These are phyloP conservation scores for Calocybe gambosa DNA, from an alignment of 1,284 basidiomycete genomes.

Conservation along the genomic window DNA sequence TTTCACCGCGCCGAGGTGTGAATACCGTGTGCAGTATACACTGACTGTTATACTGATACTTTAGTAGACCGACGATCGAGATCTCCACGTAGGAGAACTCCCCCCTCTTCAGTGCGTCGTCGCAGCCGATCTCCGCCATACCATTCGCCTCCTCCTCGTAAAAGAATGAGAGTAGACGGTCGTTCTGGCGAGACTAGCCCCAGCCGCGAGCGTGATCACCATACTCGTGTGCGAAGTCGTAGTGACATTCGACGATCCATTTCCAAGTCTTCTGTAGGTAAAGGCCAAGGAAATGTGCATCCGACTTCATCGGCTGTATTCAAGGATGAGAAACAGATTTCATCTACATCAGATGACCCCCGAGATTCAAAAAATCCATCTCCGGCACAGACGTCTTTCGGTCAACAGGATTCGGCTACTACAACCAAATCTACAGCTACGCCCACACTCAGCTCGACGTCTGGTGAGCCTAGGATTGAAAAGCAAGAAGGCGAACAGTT, in stretches of 20 bases:
- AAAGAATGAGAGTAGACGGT: slow-evolving; percentile 29
- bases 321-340: background rate
- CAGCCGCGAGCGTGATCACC: slow-evolving; percentile 16
- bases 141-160: slow-evolving; percentile 19
- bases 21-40: background rate
- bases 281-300: background rate
- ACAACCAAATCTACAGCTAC: background rate
- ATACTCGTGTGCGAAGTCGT: slow-evolving; percentile 12
- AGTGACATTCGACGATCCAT: slow-evolving; percentile 6
- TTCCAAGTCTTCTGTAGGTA: slow-evolving; percentile 11
- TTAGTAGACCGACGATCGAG: slow-evolving; percentile 9
- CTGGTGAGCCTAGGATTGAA: slow-evolving; percentile 3
- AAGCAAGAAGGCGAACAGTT: slow-evolving; percentile 1
- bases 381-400: background rate
- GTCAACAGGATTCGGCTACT: background rate
- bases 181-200: slow-evolving; percentile 27
- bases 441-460: background rate
- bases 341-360: background rate
- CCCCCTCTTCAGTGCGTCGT: slow-evolving; percentile 13
- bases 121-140: slow-evolving; percentile 16
- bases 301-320: background rate
- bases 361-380: background rate
- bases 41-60: background rate
- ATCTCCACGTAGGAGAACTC: slow-evolving; percentile 12
- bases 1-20: slow-evolving; percentile 15